Conservation (phyloP, 768 basidiomycete genomes). For the Atractiella rhizophila region DNA sequence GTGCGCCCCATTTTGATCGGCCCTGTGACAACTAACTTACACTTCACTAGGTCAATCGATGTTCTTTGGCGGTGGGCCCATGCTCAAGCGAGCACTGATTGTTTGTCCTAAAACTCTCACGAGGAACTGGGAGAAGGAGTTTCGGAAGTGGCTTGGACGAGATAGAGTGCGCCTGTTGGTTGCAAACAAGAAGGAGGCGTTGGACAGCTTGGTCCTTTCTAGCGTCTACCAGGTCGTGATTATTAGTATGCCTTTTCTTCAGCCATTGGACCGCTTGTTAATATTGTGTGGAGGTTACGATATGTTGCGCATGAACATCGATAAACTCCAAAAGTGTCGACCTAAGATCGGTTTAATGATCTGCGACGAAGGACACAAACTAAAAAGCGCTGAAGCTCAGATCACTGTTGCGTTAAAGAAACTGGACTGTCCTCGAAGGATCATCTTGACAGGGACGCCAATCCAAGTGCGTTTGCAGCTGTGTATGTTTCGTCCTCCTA, state of each 20-base stretch:
- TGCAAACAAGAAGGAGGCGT: conserved; percentile 32
- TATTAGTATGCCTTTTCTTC: conserved; percentile 65
- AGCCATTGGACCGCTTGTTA: neutral
- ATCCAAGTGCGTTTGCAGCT: conserved; percentile 27
- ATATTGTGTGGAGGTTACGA: neutral
- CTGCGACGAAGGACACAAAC: conserved; percentile 86
- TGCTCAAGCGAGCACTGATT: conserved; percentile 56
- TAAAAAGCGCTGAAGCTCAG: conserved; percentile 78
- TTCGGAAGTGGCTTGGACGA: conserved; percentile 60
- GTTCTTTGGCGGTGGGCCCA: conserved; percentile 32
- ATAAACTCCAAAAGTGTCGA: conserved; percentile 20
- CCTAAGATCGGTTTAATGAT: conserved; percentile 80
- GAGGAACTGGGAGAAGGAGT: conserved; percentile 87
- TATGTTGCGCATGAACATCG: conserved; percentile 16
- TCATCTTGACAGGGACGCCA: conserved; percentile 87
- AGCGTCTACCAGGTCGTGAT: conserved; percentile 35
- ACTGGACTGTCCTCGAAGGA: conserved; percentile 44
- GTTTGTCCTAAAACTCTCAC: conserved; percentile 77
- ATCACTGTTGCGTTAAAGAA: conserved; percentile 63
- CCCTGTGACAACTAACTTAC: neutral
- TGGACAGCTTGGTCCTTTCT: conserved; percentile 53
- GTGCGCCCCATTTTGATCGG: conserved; percentile 26
- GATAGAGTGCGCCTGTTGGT: conserved; percentile 32
- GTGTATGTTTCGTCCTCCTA: neutral
- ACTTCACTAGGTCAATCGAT: conserved; percentile 47